Evolutionary conservation across 441 rosid species (phyloP), one percentile per base, ranked within the genome.

Genomic region (Brassica balearica): DNA sequence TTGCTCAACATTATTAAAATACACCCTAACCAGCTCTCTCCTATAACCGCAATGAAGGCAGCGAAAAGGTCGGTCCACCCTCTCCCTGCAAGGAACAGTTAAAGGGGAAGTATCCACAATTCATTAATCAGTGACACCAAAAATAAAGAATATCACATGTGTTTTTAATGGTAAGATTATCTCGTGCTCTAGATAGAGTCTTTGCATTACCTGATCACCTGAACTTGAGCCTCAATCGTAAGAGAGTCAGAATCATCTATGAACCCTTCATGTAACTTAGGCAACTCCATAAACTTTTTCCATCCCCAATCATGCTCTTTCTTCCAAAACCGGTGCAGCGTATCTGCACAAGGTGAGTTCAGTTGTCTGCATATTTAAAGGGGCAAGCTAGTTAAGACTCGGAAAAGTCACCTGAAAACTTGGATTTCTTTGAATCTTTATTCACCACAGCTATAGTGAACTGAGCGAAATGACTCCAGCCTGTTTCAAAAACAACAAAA

Each of bases 291-390:
- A 83, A 96, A 94, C 79, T 94, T 94, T 87, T 96, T 96, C 98
- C 99, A 94, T 4, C 99, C 99, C 99, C 98, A 96, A 71, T 96
- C 99, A 84, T 96, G 99, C 89, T 96, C 99, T 85, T 96, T 92
- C 92, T 96, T 94, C 85, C 96, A 90, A 81, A 96, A 96, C 20
- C 97, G 94, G 79, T 92, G 97, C 51, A 92, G 81, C 36, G 97
- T 92, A 86, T 94, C 97, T 94, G 82, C 81, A 88, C 66, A 25
- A 65, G 34, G 67, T 69, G 60, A 59, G 77, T 75, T 70, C 65
- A 76, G 84, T 82, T 56, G 75, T 65, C 67, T 72, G 63, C 29
- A 82, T 69, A 55, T 55, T 64, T 77, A 55, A 77, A 36, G 46
- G 6, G 10, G 15, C 34, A 75, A 78, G 25, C 2, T 72, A 69